phyloP scores from a whole-genome alignment of 441 rosid genomes.

The Geranium incanum region DNA sequence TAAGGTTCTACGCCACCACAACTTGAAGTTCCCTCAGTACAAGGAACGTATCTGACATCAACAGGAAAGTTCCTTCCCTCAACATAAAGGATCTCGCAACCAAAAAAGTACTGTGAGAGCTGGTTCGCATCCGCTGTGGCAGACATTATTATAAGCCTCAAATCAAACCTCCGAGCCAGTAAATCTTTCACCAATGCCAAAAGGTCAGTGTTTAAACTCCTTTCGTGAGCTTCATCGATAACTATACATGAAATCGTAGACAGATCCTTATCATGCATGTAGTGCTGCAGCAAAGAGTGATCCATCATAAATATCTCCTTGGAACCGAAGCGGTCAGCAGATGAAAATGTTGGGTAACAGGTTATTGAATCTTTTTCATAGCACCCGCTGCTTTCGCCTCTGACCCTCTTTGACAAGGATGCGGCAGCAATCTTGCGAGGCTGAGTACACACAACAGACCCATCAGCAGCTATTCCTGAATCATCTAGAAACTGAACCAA shows the following conservation, averaged over 20 bases:
- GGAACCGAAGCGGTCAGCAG: constrained; percentile 45
- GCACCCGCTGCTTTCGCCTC: constrained; percentile 65
- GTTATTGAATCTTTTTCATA: constrained; percentile 39
- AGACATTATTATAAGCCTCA: constrained; percentile 86
- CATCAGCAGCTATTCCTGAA: constrained; percentile 53
- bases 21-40: constrained; percentile 31
- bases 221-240: constrained; percentile 92
- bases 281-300: constrained; percentile 70
- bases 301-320: constrained; percentile 74
- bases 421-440: constrained; percentile 85
- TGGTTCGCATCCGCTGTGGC: constrained; percentile 81
- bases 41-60: constrained; percentile 57
- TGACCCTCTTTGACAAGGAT: constrained; percentile 62
- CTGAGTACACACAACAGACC: constrained; percentile 74
- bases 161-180: constrained; percentile 44
- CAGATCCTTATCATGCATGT: constrained; percentile 57
- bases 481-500: constrained; percentile 85
- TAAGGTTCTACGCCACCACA: constrained; percentile 45
- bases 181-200: constrained; percentile 66
- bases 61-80: constrained; percentile 76
- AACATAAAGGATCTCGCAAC: constrained; percentile 49
- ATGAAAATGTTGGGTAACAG: constrained; percentile 55
- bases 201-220: constrained; percentile 89
- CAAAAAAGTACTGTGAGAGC: constrained; percentile 66
- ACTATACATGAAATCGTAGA: constrained; percentile 72